Evolutionary conservation across 106 monocot species (phyloP), one percentile per base, ranked within the genome.

Genomic region (Hemerocallis citrina): DNA sequence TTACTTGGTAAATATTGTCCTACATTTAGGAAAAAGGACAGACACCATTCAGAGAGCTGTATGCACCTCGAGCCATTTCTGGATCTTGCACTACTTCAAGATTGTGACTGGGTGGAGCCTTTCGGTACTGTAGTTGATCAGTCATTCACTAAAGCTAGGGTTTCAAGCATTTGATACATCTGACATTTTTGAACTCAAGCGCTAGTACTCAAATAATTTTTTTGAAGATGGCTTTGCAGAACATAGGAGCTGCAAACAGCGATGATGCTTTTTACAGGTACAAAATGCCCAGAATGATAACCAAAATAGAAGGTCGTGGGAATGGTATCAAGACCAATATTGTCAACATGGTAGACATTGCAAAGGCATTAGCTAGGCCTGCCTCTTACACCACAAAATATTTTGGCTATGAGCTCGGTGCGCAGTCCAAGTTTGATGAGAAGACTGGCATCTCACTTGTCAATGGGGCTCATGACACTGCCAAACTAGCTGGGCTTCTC

Each of bases 401-500:
- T 79, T 62, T 84, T 33, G 84, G 84, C 12, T 84, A 79, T 58
- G 87, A 88, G 69, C 79, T 84, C 10, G 84, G 84, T 1, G 84
- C 84, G 2, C 89, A 90, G 55, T 90, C 85, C 30, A 85, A 90
- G 55, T 90, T 90, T 71, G 89, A 90, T 65, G 78, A 70, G 4
- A 85, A 90, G 44, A 82, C 89, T 43, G 85, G 89, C 1, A 66
- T 46, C 7, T 79, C 85, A 2, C 50, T 82, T 24, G 89, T 90
- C 15, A 85, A 90, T 65, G 89, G 89, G 7, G 81, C 85, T 3
- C 89, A 90, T 50, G 89, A 90, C 13, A 79, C 85, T 66, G 67
- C 73, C 7, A 90, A 90, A 65, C 74, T 90, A 11, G 89, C 82
- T 50, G 79, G 67, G 1, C 76, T 90, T 15, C 85, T 90, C 6